Conservation (phyloP, 73 alveolate species). For the Symbiodinium pilosum region DNA sequence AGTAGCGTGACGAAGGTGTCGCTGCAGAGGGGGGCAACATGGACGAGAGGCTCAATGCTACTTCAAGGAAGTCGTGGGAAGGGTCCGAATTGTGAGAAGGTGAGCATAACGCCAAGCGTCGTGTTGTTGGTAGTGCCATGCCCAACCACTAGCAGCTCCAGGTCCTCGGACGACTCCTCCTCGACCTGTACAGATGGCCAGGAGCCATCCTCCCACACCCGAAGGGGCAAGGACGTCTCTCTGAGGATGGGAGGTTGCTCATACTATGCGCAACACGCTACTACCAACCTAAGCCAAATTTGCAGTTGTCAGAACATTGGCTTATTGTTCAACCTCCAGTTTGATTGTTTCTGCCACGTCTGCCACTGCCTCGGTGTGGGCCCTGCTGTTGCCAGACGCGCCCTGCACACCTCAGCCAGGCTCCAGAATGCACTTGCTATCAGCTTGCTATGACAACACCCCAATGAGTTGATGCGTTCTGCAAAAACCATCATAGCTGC, state of each 20-base stretch:
- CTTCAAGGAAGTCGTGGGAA: not conserved
- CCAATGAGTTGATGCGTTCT: too few species aligned
- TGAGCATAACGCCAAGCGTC: not conserved
- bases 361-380: not conserved
- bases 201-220: not conserved
- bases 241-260: too few species aligned
- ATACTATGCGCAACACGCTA: too few species aligned
- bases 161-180: not conserved
- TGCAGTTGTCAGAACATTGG: too few species aligned
- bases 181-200: not conserved
- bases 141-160: conserved; percentile 24
- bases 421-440: too few species aligned
- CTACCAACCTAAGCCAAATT: too few species aligned
- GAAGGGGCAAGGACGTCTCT: not conserved
- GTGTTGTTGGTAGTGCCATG: not conserved
- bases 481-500: too few species aligned
- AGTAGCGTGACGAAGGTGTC: too few species aligned
- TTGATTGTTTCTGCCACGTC: not conserved
- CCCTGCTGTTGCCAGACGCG: not conserved
- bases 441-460: too few species aligned
- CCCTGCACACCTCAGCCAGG: not conserved
- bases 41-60: too few species aligned
- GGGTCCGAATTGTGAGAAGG: too few species aligned
- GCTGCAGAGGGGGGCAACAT: not conserved
- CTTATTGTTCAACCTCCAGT: too few species aligned